phyloP scores from a whole-genome alignment of 1,139 yeast genomes.

The Yamadazyma jaroonii region DNA sequence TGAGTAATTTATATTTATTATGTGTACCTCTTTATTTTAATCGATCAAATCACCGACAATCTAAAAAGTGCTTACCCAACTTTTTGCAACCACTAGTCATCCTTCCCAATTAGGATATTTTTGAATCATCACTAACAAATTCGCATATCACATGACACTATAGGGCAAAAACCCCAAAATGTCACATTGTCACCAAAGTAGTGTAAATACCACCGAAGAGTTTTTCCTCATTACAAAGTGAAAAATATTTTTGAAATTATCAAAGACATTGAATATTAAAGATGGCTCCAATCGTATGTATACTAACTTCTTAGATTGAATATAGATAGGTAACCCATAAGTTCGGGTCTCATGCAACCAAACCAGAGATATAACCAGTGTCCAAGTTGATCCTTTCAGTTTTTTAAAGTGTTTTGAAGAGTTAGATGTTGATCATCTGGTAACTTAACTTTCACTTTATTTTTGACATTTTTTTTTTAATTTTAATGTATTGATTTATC shows the following conservation, averaged over 20 bases:
- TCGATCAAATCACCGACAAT: no score
- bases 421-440: background rate
- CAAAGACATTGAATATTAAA: constrained; percentile 17
- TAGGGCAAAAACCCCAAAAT: constrained; percentile 4
- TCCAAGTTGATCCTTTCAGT: background rate
- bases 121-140: constrained; percentile 3
- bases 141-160: background rate
- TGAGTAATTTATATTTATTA: background rate
- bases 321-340: constrained; percentile 19
- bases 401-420: background rate
- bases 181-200: background rate
- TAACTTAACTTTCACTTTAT: background rate
- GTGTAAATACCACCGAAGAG: background rate
- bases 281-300: constrained; percentile 93
- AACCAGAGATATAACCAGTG: constrained; percentile 1
- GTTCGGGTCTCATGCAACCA: constrained; percentile 33
- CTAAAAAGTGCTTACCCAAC: no score
- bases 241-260: constrained; percentile 5
- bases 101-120: background rate
- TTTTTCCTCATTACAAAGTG: constrained; percentile 2
- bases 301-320: constrained; percentile 15
- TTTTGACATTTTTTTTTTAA: background rate
- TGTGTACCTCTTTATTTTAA: no score
- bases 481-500: background rate
- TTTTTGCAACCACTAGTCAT: constrained; percentile 4